A percentile compares a stretch with the other conserved stretches of the same genome.
Conservation (phyloP, 176 grass and related monocot genomes). For the Metroxylon sagu region DNA sequence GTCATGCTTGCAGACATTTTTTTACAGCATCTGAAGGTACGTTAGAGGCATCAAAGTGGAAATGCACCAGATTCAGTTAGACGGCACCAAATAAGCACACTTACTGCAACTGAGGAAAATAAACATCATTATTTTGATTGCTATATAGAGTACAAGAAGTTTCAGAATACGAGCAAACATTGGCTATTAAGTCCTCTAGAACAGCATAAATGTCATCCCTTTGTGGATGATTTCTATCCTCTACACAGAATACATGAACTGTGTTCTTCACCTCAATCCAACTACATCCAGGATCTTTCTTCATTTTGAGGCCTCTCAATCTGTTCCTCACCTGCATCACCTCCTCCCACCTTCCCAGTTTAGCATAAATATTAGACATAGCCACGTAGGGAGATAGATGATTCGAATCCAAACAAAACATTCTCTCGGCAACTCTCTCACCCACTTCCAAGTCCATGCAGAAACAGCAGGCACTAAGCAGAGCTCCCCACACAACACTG, state of each 20-base stretch:
- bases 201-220: conserved; percentile 35
- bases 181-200: conserved; percentile 30
- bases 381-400: conserved; percentile 32
- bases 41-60: too few species aligned
- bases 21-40: too few species aligned
- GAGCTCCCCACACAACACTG: conserved; percentile 36
- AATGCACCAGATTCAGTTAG: too few species aligned
- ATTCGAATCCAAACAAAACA: conserved; percentile 37
- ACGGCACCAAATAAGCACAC: too few species aligned
- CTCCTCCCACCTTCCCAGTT: conserved; percentile 46
- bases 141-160: conserved; percentile 6
- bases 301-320: conserved; percentile 19
- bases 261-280: conserved; percentile 42
- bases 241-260: conserved; percentile 44
- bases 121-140: too few species aligned
- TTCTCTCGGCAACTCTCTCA: conserved; percentile 30
- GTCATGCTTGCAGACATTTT: too few species aligned
- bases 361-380: conserved; percentile 51
- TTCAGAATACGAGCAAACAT: conserved; percentile 23
- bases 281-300: conserved; percentile 44
- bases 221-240: conserved; percentile 39
- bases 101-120: too few species aligned
- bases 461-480: conserved; percentile 42
- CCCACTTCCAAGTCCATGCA: conserved; percentile 35
- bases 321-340: conserved; percentile 37